Conservation (phyloP, 2,329 filamentous ascomycete species). For the Pseudohalonectria lignicola region DNA sequence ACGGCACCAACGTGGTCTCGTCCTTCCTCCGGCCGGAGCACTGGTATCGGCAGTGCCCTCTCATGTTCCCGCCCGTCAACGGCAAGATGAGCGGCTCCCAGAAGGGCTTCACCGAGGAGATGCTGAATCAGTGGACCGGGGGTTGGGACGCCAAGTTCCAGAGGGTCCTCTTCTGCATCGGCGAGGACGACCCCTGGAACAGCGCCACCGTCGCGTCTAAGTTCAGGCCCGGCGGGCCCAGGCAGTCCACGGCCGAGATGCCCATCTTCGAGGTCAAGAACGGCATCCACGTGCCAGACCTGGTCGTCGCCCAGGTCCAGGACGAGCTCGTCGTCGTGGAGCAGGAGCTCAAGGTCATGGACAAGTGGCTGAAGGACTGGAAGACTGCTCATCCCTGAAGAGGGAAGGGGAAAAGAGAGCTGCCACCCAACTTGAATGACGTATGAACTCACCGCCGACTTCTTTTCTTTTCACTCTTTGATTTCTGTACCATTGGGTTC, state of each 20-base stretch:
- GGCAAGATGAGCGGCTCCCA: conserved; percentile 20
- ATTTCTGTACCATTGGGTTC: no score
- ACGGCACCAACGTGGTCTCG: conserved; percentile 23
- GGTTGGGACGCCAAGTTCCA: conserved; percentile 28
- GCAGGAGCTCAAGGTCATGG: neutral
- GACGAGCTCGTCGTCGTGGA: conserved; percentile 36
- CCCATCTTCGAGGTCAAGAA: conserved; percentile 22
- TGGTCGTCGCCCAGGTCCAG: conserved; percentile 31
- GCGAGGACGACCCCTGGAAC: conserved; percentile 27
- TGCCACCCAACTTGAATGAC: neutral
- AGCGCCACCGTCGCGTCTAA: conserved; percentile 24
- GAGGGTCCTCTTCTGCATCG: conserved; percentile 27
- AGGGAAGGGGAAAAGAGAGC: neutral
- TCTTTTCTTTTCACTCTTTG: no score
- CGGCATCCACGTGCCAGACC: conserved; percentile 28
- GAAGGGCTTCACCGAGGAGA: conserved; percentile 20
- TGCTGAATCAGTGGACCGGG: conserved; percentile 24
- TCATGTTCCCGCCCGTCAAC: conserved; percentile 27
- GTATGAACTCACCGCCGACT: no score
- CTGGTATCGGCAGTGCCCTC: conserved; percentile 30
- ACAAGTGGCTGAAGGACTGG: neutral
- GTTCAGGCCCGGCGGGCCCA: conserved; percentile 24
- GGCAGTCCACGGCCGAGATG: conserved; percentile 18
- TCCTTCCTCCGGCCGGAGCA: conserved; percentile 21
- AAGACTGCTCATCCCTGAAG: neutral